phyloP scores from a whole-genome alignment of 2,329 filamentous ascomycete species.

The Alternaria arbusti region DNA sequence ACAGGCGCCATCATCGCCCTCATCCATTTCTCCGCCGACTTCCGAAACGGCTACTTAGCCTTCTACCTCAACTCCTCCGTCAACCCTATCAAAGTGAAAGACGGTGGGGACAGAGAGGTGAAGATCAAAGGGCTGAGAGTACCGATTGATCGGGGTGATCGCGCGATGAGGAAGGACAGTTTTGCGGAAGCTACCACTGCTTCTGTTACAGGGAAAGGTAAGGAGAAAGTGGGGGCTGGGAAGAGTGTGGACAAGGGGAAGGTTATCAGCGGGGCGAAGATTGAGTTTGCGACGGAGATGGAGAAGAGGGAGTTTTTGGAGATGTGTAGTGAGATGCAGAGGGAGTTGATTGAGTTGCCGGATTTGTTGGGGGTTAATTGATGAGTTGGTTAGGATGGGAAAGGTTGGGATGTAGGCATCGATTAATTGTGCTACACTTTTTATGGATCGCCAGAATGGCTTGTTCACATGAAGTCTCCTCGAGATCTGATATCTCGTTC shows the following conservation, averaged over 20 bases:
- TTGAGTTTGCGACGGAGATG: constrained; percentile 53
- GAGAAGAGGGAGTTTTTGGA: constrained; percentile 51
- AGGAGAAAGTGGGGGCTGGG: constrained; percentile 7
- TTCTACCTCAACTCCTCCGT: constrained; percentile 53
- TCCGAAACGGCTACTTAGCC: constrained; percentile 52
- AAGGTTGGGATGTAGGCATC: neutral
- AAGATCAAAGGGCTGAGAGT: constrained; percentile 54
- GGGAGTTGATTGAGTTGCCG: constrained; percentile 47
- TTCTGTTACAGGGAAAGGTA: constrained; percentile 10
- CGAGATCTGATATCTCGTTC: too few relatives aligned
- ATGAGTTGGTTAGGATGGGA: neutral
- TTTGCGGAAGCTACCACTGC: constrained; percentile 3
- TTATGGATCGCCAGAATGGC: too few relatives aligned
- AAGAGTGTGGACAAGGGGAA: constrained; percentile 44
- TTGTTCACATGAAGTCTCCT: too few relatives aligned
- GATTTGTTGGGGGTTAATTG: constrained; percentile 44
- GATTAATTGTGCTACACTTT: neutral
- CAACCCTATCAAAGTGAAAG: constrained; percentile 49
- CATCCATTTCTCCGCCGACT: constrained; percentile 54
- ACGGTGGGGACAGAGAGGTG: constrained; percentile 47
- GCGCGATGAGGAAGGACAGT: constrained; percentile 30
- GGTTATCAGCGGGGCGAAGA: constrained; percentile 50
- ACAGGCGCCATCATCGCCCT: constrained; percentile 52
- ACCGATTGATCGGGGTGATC: constrained; percentile 28
- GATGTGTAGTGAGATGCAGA: constrained; percentile 48